phyloP scores from a whole-genome alignment of 306 rosid species.

The Prunus armeniaca region DNA sequence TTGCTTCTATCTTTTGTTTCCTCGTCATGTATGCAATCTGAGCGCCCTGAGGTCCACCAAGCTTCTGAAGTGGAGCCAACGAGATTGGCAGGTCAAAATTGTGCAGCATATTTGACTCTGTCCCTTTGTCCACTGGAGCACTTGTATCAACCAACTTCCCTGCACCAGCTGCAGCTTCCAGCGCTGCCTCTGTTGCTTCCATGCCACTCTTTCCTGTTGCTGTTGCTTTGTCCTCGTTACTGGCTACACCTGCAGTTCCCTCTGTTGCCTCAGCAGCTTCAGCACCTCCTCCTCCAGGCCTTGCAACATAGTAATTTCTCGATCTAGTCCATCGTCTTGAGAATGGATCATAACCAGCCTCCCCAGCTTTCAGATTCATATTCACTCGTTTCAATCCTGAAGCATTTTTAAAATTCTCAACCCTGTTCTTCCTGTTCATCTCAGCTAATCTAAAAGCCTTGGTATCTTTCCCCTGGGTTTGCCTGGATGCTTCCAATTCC shows the following conservation, averaged over 20 bases:
- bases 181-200: constrained; percentile 38
- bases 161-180: constrained; percentile 56
- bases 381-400: constrained; percentile 33
- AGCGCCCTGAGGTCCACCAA: constrained; percentile 48
- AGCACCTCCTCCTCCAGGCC: constrained; percentile 18
- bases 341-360: constrained; percentile 62
- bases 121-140: constrained; percentile 53
- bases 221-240: not conserved
- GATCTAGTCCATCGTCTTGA: constrained; percentile 75
- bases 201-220: constrained; percentile 16
- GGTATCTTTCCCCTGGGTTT: constrained; percentile 32
- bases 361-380: constrained; percentile 48
- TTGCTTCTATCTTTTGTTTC: constrained; percentile 62
- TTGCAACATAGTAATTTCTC: constrained; percentile 43
- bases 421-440: constrained; percentile 64
- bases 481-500: constrained; percentile 47
- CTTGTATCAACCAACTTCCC: constrained; percentile 56
- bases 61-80: constrained; percentile 40
- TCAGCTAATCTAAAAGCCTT: constrained; percentile 55
- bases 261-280: constrained; percentile 30
- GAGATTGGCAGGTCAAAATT: constrained; percentile 55
- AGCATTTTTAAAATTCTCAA: constrained; percentile 55
- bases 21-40: constrained; percentile 43
- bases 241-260: not conserved
- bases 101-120: constrained; percentile 44